phyloP scores from a whole-genome alignment of 2,329 filamentous ascomycete genomes.

The Stagonosporopsis rhizophila region DNA sequence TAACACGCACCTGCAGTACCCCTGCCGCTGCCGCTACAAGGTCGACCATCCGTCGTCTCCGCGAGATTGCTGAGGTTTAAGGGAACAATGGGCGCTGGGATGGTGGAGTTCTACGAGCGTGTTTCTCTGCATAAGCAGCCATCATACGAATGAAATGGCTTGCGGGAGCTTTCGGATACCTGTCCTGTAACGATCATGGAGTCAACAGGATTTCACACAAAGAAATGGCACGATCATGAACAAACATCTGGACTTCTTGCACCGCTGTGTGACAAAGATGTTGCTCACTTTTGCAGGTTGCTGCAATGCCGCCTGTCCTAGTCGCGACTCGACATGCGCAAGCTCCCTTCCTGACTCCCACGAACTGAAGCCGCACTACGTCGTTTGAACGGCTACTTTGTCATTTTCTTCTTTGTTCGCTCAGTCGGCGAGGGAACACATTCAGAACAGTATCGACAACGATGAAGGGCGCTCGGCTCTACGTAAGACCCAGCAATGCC shows the following conservation, averaged over 20 bases:
- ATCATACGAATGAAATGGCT: slow-evolving; percentile 39
- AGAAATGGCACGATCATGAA: slow-evolving; percentile 47
- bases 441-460: too few relatives aligned
- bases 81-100: slow-evolving; percentile 38
- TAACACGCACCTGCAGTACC: slow-evolving; percentile 66
- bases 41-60: slow-evolving; percentile 95
- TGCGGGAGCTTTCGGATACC: slow-evolving; percentile 42
- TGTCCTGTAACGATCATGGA: slow-evolving; percentile 46
- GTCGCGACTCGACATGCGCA: not conserved
- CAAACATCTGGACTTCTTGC: slow-evolving; percentile 12
- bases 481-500: too few relatives aligned
- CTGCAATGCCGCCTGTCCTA: not conserved
- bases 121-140: slow-evolving; percentile 44
- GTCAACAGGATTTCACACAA: slow-evolving; percentile 45
- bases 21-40: slow-evolving; percentile 92
- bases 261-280: not conserved
- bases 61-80: slow-evolving; percentile 97
- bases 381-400: too few relatives aligned
- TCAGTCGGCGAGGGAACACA: too few relatives aligned
- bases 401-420: too few relatives aligned
- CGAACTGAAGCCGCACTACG: too few relatives aligned
- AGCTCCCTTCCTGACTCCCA: not conserved
- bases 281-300: slow-evolving; percentile 21
- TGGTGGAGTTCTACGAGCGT: slow-evolving; percentile 46
- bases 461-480: too few relatives aligned